These are phyloP conservation scores for Arabidopsis hybrid DNA, from an alignment of 441 rosid species.

Conservation along the genomic window DNA sequence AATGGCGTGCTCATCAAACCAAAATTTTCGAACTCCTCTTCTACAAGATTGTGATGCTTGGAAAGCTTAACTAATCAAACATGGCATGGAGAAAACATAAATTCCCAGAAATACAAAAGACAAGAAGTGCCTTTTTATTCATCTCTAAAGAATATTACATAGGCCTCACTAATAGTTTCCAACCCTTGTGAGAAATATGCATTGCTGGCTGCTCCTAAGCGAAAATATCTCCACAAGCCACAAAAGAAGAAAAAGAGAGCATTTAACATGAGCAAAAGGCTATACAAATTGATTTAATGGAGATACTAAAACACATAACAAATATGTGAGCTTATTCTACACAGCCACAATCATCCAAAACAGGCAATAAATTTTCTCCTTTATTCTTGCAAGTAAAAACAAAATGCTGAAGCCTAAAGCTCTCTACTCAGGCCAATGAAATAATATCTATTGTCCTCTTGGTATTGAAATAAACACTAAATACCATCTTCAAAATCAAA, in stretches of 20 bases:
- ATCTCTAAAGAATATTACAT: neutral
- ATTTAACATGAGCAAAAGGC: neutral
- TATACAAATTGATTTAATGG: neutral
- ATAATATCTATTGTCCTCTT: neutral
- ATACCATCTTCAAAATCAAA: neutral
- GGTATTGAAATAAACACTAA: neutral
- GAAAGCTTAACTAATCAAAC: neutral
- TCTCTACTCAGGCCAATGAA: neutral
- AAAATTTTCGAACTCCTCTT: neutral
- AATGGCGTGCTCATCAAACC: neutral
- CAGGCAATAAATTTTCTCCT: neutral
- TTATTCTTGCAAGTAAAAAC: neutral
- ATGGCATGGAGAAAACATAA: neutral
- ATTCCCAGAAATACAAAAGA: neutral
- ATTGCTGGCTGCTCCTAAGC: no score
- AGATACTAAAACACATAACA: neutral
- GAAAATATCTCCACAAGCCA: neutral
- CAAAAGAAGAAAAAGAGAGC: no score
- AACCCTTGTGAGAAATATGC: neutral
- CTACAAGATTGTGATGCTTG: neutral
- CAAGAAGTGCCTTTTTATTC: neutral
- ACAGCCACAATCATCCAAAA: neutral
- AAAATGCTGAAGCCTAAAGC: slow-evolving; percentile 5
- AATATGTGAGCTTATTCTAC: no score
- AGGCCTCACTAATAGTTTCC: neutral